Evolutionary conservation across 371 early-diverging fungal species (phyloP).

Genomic region (Dinochytrium kinnereticum): DNA sequence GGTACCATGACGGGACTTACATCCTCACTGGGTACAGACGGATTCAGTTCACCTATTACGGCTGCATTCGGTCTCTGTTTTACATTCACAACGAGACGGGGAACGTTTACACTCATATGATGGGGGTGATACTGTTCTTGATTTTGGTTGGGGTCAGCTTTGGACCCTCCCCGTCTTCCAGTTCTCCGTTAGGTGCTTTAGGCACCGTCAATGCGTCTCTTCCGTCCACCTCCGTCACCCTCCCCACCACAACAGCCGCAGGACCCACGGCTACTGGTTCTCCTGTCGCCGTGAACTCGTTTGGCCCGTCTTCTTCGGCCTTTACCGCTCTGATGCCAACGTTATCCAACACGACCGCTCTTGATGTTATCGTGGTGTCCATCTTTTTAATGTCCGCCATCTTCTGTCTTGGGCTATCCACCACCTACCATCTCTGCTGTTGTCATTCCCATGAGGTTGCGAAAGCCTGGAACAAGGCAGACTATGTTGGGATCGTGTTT

Average conservation of each 20-base stretch:
- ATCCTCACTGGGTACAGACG: slow-evolving; percentile 74
- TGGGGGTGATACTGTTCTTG: slow-evolving; percentile 73
- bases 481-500: slow-evolving; percentile 89
- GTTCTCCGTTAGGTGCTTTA: not conserved
- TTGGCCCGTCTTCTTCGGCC: too few relatives aligned
- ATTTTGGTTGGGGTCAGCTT: slow-evolving; percentile 57
- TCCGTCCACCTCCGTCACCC: not conserved
- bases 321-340: not conserved
- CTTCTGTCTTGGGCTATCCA: slow-evolving; percentile 79
- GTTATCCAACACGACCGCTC: not conserved
- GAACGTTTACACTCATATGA: slow-evolving; percentile 85
- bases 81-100: slow-evolving; percentile 91
- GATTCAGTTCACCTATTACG: slow-evolving; percentile 71
- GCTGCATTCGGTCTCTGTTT: slow-evolving; percentile 75
- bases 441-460: slow-evolving; percentile 80
- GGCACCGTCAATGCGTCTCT: not conserved
- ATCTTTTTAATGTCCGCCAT: slow-evolving; percentile 68
- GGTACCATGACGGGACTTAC: slow-evolving; percentile 47
- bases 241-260: not conserved
- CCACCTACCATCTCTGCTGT: slow-evolving; percentile 82
- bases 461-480: slow-evolving; percentile 64
- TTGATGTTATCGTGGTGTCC: slow-evolving; percentile 29
- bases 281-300: too few relatives aligned
- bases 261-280: not conserved
- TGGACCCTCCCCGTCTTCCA: slow-evolving; percentile 43